Evolutionary conservation across 495 filamentous ascomycete species (phyloP).

Genomic region (Penicillium antarcticum): DNA sequence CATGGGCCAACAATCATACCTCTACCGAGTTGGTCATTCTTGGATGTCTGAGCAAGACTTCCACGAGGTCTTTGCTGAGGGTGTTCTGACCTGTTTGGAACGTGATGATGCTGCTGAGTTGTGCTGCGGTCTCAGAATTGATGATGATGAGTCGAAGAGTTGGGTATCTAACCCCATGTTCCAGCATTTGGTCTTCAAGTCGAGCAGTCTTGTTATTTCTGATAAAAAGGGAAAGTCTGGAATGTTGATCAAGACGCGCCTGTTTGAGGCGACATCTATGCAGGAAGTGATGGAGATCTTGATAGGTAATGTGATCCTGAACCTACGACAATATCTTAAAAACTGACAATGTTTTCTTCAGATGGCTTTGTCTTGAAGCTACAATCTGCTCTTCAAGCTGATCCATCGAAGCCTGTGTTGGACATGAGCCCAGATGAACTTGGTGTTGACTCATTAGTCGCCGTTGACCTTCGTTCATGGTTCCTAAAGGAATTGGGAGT

Average conservation of each 20-base stretch:
- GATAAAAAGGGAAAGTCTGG: conserved; percentile 16
- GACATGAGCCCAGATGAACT: conserved; percentile 14
- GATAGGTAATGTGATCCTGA: conserved; percentile 3
- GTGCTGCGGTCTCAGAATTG: conserved; percentile 22
- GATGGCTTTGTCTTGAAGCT: conserved; percentile 9
- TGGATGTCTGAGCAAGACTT: conserved; percentile 59
- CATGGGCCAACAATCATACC: conserved; percentile 23
- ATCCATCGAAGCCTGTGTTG: conserved; percentile 1
- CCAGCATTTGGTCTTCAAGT: conserved; percentile 14
- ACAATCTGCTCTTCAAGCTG: conserved; percentile 7
- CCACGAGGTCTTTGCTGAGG: conserved; percentile 58
- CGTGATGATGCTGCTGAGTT: background rate
- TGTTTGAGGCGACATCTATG: conserved; percentile 14
- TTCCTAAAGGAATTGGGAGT: conserved; percentile 42
- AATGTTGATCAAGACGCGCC: conserved; percentile 20
- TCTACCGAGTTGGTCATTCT: conserved; percentile 22
- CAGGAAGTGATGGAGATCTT: conserved; percentile 14
- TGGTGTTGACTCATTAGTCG: conserved; percentile 53
- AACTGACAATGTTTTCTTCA: background rate
- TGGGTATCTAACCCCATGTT: conserved; percentile 27
- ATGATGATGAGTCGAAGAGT: conserved; percentile 30
- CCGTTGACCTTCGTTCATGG: conserved; percentile 57
- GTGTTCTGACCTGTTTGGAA: conserved; percentile 32
- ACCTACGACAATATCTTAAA: background rate
- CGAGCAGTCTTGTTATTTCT: conserved; percentile 8